Base-by-base conservation (phyloP, 192 early-diverging fungal genomes). In the Entomortierella chlamydospora region DNA sequence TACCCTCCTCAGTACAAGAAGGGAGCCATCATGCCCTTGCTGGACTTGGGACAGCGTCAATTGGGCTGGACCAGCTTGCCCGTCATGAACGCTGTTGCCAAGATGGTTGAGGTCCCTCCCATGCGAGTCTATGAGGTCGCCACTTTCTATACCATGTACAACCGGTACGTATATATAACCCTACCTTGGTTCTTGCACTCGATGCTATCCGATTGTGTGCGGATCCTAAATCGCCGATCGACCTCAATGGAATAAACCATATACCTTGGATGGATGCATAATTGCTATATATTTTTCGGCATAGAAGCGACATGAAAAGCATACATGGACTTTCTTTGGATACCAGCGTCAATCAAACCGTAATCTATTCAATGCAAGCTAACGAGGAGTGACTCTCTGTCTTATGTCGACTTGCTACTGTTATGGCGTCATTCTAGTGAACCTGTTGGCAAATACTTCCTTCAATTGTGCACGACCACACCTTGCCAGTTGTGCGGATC, bases 71-170 rank as follows among this genome's bases (percentile, higher is more conserved):
- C 95, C 11, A 92, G 91, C 68, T 88, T 99, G 64, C 90, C 93
- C 30, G 97, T 97, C 23, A 99, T 99, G 98, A 97, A 99, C 85
- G 88, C 94, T 56, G 93, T 99, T 73, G 97, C 98, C 55, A 91
- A 94, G 83, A 82, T 97, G 59, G 85, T 97, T 30, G 96, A 99
- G 73, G 92, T 99, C 4, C 95, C 97, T 57, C 98, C 98, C 28
- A 98, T 99, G 96, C 91, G 98, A 60, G 97, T 99, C 52, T 99
- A 99, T 87, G 97, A 99, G 81, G 98, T 99, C 23, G 98, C 98
- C n/a, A 99, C 97, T 33, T 99, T 99, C 84, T 99, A 99, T 81
- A 99, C 98, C 61, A 99, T 99, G 98, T 99, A 95, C 87, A 98
- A 98, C 89, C 89, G 96, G 89, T 93, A 81, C 56, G 63, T 70